These are phyloP conservation scores for Mycosarcoma maydis DNA, from an alignment of 1,284 basidiomycete genomes.

Conservation along the genomic window DNA sequence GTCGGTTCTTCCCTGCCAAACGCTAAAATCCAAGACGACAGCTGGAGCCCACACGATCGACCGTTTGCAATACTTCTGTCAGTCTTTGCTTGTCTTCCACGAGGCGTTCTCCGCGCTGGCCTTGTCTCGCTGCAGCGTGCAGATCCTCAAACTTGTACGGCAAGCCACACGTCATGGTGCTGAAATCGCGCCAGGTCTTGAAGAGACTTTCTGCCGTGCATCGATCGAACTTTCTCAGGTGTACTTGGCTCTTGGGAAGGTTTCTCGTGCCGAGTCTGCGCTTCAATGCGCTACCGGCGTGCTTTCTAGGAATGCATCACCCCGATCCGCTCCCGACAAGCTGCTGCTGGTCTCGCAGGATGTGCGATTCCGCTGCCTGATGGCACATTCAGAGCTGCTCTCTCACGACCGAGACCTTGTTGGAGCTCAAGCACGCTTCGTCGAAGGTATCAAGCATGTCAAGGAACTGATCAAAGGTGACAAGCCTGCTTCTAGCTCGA, in stretches of 20 bases:
- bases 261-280: slow-evolving; percentile 20
- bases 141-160: slow-evolving; percentile 44
- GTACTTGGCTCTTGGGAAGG: slow-evolving; percentile 41
- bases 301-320: slow-evolving; percentile 3
- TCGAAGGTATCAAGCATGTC: slow-evolving; percentile 32
- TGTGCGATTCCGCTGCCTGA: slow-evolving; percentile 36
- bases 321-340: slow-evolving; percentile 9
- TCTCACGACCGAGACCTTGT: slow-evolving; percentile 15
- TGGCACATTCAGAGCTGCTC: slow-evolving; percentile 30
- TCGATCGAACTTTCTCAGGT: slow-evolving; percentile 24
- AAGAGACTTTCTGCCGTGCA: slow-evolving; percentile 33
- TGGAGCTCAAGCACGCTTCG: slow-evolving; percentile 29
- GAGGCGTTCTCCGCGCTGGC: slow-evolving; percentile 44
- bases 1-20: not conserved
- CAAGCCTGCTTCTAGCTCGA: slow-evolving; percentile 13
- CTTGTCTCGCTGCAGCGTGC: slow-evolving; percentile 35
- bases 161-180: slow-evolving; percentile 14
- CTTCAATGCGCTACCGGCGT: slow-evolving; percentile 17
- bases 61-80: slow-evolving; percentile 33
- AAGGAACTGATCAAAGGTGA: slow-evolving; percentile 10
- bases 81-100: slow-evolving; percentile 24
- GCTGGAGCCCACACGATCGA: slow-evolving; percentile 9
- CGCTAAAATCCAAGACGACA: not conserved
- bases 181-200: slow-evolving; percentile 10
- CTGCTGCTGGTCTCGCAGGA: slow-evolving; percentile 27